Conservation (phyloP, 495 filamentous ascomycete species). For the Annulohypoxylon maeteangense region DNA sequence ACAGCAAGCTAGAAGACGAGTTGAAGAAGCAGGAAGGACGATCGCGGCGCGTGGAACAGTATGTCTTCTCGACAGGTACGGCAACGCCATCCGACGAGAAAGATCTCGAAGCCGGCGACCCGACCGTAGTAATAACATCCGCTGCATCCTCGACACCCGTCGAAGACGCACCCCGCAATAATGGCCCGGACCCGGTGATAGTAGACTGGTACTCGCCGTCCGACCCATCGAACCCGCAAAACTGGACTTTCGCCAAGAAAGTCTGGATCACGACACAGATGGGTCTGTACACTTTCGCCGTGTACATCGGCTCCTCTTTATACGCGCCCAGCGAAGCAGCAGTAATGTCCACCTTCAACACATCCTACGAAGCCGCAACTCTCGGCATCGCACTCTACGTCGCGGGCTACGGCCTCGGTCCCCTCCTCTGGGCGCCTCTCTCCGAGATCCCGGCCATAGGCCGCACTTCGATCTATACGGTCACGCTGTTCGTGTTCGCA, state of each 20-base stretch:
- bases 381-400: conserved; percentile 69
- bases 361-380: conserved; percentile 63
- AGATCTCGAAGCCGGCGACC: conserved; percentile 31
- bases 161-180: not conserved
- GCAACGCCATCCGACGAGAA: conserved; percentile 34
- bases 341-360: conserved; percentile 59
- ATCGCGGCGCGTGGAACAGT: conserved; percentile 7
- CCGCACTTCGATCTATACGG: conserved; percentile 75
- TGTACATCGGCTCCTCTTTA: conserved; percentile 61
- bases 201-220: conserved; percentile 65
- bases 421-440: conserved; percentile 58
- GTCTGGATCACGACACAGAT: conserved; percentile 63
- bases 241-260: conserved; percentile 58
- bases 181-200: conserved; percentile 48
- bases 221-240: conserved; percentile 66
- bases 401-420: conserved; percentile 69
- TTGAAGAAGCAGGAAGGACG: conserved; percentile 11
- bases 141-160: not conserved
- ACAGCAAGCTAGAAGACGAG: conserved; percentile 47
- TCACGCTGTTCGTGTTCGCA: conserved; percentile 73
- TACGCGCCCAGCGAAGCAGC: conserved; percentile 57
- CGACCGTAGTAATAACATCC: not conserved
- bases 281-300: conserved; percentile 60
- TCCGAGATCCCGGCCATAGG: conserved; percentile 74
- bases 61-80: conserved; percentile 21